Percentiles rank a stretch among this genome's conserved stretches.
phyloP scores from a whole-genome alignment of 495 filamentous ascomycete genomes.

The Aspergillus nanangensis region DNA sequence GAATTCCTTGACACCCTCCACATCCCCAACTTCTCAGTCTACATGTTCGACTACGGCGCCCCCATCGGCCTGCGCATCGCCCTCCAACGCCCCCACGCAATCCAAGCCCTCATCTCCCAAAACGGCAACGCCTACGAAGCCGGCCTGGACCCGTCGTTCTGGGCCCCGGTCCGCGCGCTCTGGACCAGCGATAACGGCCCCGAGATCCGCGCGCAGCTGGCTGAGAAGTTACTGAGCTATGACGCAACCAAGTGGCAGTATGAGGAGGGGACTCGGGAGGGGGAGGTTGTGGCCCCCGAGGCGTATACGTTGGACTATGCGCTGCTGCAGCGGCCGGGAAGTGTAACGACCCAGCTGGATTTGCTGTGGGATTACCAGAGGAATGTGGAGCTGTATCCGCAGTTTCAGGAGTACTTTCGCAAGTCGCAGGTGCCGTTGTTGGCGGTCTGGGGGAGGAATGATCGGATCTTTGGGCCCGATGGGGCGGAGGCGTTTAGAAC shows the following conservation, averaged over 20 bases:
- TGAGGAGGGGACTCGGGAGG: constrained; percentile 32
- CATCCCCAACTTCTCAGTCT: constrained; percentile 48
- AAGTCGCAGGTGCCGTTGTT: constrained; percentile 50
- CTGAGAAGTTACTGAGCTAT: constrained; percentile 33
- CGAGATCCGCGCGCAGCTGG: constrained; percentile 35
- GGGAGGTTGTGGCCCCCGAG: constrained; percentile 44
- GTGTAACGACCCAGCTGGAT: constrained; percentile 53
- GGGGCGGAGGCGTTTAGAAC: constrained; percentile 58
- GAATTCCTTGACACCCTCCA: constrained; percentile 43
- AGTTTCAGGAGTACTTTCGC: constrained; percentile 57
- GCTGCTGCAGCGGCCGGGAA: constrained; percentile 45
- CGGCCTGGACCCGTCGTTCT: constrained; percentile 55
- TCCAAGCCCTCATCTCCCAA: constrained; percentile 54
- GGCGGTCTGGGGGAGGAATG: constrained; percentile 60
- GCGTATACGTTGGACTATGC: constrained; percentile 46
- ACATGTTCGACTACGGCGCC: constrained; percentile 66
- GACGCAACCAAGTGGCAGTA: constrained; percentile 54
- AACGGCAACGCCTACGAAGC: constrained; percentile 63
- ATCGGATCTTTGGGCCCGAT: constrained; percentile 49
- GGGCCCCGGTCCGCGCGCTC: constrained; percentile 42
- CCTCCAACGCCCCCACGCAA: constrained; percentile 37
- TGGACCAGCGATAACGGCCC: constrained; percentile 39
- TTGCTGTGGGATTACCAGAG: constrained; percentile 54
- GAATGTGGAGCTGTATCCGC: constrained; percentile 51
- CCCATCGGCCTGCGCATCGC: constrained; percentile 53